These are phyloP conservation scores for Eragrostis tef DNA, from an alignment of 202 grass and related monocot species.

Conservation along the genomic window DNA sequence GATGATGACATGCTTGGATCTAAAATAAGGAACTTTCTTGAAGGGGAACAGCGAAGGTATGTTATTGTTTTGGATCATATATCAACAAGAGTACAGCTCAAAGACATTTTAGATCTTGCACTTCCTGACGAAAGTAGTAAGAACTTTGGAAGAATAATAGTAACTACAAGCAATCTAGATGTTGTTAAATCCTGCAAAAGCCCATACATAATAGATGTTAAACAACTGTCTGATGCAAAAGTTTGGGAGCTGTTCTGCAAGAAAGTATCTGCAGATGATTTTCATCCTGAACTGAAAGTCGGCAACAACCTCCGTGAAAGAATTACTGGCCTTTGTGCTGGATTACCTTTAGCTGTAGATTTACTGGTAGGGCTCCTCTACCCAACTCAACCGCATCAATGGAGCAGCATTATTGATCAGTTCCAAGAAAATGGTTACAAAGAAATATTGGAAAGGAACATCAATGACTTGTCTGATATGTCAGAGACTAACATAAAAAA, in stretches of 20 bases:
- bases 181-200: background rate
- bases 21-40: background rate
- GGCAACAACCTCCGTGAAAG: background rate
- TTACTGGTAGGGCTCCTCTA: background rate
- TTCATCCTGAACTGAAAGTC: background rate
- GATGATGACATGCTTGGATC: conserved; percentile 28
- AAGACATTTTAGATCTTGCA: conserved; percentile 1
- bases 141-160: conserved; percentile 32
- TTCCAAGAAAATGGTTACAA: conserved; percentile 31
- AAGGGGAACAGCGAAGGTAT: background rate
- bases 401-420: background rate
- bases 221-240: conserved; percentile 8
- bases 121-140: background rate
- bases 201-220: background rate
- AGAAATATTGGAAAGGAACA: conserved; percentile 30
- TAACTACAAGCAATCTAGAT: conserved; percentile 1
- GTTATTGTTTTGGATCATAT: conserved; percentile 26
- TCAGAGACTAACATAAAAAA: background rate
- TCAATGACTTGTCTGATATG: conserved; percentile 41
- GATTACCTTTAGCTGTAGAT: conserved; percentile 12
- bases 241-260: conserved; percentile 6
- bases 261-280: background rate
- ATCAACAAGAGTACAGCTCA: conserved; percentile 24
- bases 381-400: background rate
- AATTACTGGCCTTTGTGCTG: background rate